These are phyloP conservation scores for Akanthomyces uredinophilus DNA, from an alignment of 2,329 filamentous ascomycete species.

Conservation along the genomic window DNA sequence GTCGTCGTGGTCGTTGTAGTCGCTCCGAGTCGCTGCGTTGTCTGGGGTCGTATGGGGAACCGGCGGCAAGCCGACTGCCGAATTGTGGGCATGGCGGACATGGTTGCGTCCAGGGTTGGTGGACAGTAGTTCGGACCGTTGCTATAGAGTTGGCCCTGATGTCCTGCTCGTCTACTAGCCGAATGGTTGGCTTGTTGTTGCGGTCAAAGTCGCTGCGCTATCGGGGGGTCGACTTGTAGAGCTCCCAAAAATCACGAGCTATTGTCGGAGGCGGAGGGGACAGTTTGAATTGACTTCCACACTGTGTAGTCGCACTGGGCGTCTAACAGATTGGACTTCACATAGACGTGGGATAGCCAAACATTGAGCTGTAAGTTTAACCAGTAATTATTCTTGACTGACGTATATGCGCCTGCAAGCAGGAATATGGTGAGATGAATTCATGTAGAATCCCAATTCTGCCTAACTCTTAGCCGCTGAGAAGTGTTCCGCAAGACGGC, in stretches of 20 bases:
- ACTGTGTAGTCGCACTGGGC: background rate
- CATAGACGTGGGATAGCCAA: background rate
- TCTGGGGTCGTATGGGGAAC: constrained; percentile 3
- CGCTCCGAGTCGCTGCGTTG: background rate
- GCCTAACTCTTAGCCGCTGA: no score
- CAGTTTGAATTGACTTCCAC: background rate
- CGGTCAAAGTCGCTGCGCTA: background rate
- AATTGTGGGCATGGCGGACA: constrained; percentile 5
- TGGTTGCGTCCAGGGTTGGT: background rate
- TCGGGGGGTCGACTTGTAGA: background rate
- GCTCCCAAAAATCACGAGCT: constrained; percentile 7
- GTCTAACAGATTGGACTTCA: background rate
- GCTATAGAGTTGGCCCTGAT: background rate
- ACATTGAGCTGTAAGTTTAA: no score
- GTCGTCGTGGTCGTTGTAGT: background rate
- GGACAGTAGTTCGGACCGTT: background rate
- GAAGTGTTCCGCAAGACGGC: no score
- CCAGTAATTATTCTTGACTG: background rate
- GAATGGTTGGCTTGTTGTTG: background rate
- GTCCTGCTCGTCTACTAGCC: background rate
- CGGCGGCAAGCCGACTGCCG: constrained; percentile 7
- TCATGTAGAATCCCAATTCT: no score
- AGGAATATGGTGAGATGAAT: no score
- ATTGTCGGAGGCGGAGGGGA: background rate
- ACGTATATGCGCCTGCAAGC: no score